These are phyloP conservation scores for Pythium graminicola DNA, from an alignment of 352 stramenopile genomes.

Conservation along the genomic window DNA sequence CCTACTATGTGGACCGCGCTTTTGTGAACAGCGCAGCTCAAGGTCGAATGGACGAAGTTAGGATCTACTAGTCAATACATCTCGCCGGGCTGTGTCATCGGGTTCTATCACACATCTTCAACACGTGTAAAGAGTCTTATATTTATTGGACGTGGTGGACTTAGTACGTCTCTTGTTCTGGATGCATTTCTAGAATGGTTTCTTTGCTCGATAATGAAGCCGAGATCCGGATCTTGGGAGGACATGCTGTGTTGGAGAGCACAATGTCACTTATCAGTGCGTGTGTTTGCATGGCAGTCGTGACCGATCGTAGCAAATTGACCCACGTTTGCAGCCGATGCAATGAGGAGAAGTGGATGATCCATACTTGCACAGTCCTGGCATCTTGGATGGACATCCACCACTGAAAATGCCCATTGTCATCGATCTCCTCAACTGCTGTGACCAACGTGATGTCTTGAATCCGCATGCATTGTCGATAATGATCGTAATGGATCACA, in stretches of 20 bases:
- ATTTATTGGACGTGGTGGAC: background rate
- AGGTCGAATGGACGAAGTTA: slow-evolving; percentile 15
- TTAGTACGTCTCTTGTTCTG: slow-evolving; percentile 8
- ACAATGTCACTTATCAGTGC: slow-evolving; percentile 44
- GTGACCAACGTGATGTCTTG: slow-evolving; percentile 58
- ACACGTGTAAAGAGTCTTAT: background rate
- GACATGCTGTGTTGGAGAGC: slow-evolving; percentile 7
- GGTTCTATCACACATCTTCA: slow-evolving; percentile 41
- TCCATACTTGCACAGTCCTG: slow-evolving; percentile 46
- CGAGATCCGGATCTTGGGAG: background rate
- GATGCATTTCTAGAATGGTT: slow-evolving; percentile 23
- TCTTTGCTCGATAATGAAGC: slow-evolving; percentile 8
- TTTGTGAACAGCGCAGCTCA: slow-evolving; percentile 19
- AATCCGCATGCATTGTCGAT: slow-evolving; percentile 43
- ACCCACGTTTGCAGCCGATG: slow-evolving; percentile 38
- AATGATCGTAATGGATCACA: slow-evolving; percentile 50
- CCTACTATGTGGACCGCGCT: slow-evolving; percentile 2
- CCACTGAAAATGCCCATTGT: slow-evolving; percentile 29
- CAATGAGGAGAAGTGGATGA: slow-evolving; percentile 48
- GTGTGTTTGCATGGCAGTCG: slow-evolving; percentile 25
- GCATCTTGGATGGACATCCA: slow-evolving; percentile 69
- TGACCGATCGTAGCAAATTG: slow-evolving; percentile 31
- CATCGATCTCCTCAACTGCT: slow-evolving; percentile 38
- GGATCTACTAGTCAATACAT: slow-evolving; percentile 48
- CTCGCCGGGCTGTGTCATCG: slow-evolving; percentile 45